phyloP scores from a whole-genome alignment of 371 early-diverging fungal genomes.

The Lichtheimia hyalospora region DNA sequence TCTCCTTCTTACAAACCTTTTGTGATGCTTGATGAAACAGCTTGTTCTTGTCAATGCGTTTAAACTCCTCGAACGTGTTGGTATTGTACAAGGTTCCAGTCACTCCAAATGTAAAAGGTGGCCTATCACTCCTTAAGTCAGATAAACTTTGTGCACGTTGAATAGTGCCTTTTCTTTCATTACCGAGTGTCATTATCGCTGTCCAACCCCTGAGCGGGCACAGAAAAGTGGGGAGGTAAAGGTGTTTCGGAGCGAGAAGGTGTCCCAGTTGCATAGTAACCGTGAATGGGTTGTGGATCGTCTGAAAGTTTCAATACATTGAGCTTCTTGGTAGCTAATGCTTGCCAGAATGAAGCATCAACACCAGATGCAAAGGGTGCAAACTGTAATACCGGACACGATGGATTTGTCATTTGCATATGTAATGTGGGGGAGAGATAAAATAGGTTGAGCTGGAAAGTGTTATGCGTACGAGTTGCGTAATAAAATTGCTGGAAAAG shows the following conservation, averaged over 20 bases:
- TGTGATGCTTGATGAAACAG: conserved; percentile 63
- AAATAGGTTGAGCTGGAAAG: neutral
- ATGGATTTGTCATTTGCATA: neutral
- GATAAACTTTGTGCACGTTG: neutral
- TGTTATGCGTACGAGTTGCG: neutral
- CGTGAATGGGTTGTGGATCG: conserved; percentile 52
- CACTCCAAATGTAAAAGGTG: conserved; percentile 47
- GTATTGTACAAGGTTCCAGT: conserved; percentile 76
- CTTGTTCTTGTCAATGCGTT: conserved; percentile 69
- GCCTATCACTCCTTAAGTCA: conserved; percentile 16
- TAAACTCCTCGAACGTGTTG: conserved; percentile 93
- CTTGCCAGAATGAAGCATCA: conserved; percentile 90
- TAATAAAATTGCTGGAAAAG: neutral
- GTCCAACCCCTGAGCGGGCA: conserved; percentile 37
- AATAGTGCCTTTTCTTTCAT: conserved; percentile 1
- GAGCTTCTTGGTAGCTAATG: conserved; percentile 79
- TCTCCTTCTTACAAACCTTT: conserved; percentile 6
- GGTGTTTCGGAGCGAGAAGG: conserved; percentile 18
- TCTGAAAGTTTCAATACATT: conserved; percentile 79
- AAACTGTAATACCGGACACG: conserved; percentile 68
- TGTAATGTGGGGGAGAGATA: too few species aligned
- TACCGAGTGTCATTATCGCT: conserved; percentile 23
- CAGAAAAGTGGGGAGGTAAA: conserved; percentile 27
- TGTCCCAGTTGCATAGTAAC: conserved; percentile 63
- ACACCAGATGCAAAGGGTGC: conserved; percentile 81